Percentiles rank a stretch among this genome's conserved stretches.
phyloP scores from a whole-genome alignment of 2,329 filamentous ascomycete genomes.

The Fusarium sp. region DNA sequence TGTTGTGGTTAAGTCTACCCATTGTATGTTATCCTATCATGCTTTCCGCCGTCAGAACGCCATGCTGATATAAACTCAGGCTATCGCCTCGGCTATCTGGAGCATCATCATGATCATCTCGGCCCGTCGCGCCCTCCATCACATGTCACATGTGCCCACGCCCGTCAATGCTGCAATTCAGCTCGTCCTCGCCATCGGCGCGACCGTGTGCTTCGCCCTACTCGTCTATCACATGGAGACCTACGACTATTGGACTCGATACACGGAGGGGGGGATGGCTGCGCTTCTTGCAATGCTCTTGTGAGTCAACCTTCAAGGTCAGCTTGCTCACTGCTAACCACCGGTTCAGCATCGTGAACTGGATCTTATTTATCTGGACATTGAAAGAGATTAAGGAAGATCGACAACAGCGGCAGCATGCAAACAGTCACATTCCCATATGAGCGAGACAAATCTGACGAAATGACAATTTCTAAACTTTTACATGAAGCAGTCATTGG shows the following conservation, averaged over 20 bases:
- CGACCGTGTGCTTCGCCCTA: slow-evolving; percentile 37
- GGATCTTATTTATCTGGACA: slow-evolving; percentile 34
- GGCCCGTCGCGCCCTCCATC: slow-evolving; percentile 28
- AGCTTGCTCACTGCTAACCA: not conserved
- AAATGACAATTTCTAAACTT: slow-evolving; percentile 6
- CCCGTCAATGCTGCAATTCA: slow-evolving; percentile 32
- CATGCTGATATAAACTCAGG: slow-evolving; percentile 13
- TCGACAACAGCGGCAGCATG: slow-evolving; percentile 15
- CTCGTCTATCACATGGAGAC: slow-evolving; percentile 36
- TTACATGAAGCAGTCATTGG: slow-evolving; percentile 1
- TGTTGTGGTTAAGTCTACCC: slow-evolving; percentile 42
- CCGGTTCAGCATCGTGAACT: slow-evolving; percentile 31
- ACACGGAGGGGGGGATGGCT: slow-evolving; percentile 35
- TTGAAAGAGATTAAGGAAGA: slow-evolving; percentile 24
- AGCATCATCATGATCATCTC: slow-evolving; percentile 39
- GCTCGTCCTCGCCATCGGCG: slow-evolving; percentile 38
- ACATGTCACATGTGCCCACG: slow-evolving; percentile 35
- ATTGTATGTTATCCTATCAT: slow-evolving; percentile 29
- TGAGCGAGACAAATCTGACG: slow-evolving; percentile 10
- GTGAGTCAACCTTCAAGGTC: slow-evolving; percentile 16
- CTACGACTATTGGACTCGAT: slow-evolving; percentile 28
- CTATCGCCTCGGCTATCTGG: slow-evolving; percentile 34
- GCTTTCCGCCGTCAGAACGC: not conserved
- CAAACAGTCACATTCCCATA: slow-evolving; percentile 35
- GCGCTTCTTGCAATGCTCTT: slow-evolving; percentile 41